These are phyloP conservation scores for Venturia nashicola DNA, from an alignment of 2,329 filamentous ascomycete species.

Conservation along the genomic window DNA sequence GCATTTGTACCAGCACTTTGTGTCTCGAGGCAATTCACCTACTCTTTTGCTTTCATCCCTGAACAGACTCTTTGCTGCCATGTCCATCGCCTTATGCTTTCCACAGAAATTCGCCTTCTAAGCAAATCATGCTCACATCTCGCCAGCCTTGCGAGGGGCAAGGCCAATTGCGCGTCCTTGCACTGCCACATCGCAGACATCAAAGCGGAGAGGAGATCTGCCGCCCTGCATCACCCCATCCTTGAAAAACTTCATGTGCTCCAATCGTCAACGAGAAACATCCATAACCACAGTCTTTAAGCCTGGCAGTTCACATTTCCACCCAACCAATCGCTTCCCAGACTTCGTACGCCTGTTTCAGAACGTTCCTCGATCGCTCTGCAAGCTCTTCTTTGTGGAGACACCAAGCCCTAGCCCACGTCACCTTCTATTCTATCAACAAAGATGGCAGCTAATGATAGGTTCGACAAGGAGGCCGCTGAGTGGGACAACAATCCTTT, in stretches of 20 bases:
- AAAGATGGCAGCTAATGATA: slow-evolving; percentile 13
- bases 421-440: background rate
- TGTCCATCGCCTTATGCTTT: background rate
- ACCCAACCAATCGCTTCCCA: background rate
- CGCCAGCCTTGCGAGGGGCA: background rate
- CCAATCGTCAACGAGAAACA: background rate
- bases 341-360: background rate
- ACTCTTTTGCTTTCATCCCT: background rate
- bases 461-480: slow-evolving; percentile 43
- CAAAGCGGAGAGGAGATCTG: background rate
- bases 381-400: background rate
- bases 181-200: background rate
- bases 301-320: background rate
- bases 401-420: background rate
- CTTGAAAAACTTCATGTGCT: background rate
- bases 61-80: background rate
- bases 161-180: slow-evolving; percentile 1
- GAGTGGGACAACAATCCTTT: slow-evolving; percentile 43
- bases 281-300: background rate
- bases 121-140: background rate
- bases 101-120: background rate
- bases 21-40: background rate
- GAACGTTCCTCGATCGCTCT: background rate
- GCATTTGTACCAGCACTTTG: background rate
- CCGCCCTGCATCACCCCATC: background rate